phyloP scores from a whole-genome alignment of 129 eudicot species.

The Centella asiatica region DNA sequence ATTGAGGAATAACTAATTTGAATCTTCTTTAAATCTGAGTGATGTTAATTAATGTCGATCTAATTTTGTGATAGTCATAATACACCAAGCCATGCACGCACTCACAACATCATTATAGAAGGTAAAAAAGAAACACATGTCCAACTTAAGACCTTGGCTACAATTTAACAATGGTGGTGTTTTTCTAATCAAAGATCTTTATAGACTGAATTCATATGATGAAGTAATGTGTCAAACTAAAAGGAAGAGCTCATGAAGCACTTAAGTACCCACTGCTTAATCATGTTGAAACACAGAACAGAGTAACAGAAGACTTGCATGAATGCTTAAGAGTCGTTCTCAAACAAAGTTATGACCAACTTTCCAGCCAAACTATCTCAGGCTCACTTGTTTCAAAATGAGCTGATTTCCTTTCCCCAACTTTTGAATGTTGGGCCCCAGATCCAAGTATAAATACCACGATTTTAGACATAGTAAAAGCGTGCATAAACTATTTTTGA shows the following conservation, averaged over 20 bases:
- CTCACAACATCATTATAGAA: neutral
- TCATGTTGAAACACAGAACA: neutral
- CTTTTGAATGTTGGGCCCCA: neutral
- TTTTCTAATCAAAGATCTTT: neutral
- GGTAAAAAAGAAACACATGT: too few species aligned
- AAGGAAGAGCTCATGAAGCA: neutral
- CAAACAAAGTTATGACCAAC: neutral
- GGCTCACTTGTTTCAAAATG: neutral
- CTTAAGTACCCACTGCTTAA: neutral
- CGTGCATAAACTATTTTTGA: neutral
- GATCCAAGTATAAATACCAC: neutral
- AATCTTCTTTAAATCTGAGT: neutral
- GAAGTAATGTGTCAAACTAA: neutral
- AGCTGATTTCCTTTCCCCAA: neutral
- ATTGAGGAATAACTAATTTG: neutral
- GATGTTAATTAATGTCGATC: neutral
- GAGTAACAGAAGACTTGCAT: too few species aligned
- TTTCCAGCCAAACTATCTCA: neutral
- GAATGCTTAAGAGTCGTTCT: neutral
- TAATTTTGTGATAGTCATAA: neutral
- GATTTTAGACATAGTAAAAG: too few species aligned
- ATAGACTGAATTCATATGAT: neutral
- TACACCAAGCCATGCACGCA: neutral
- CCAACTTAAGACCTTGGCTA: neutral
- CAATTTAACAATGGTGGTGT: too few species aligned